These are phyloP conservation scores for Ceratobasidium sp. DNA, from an alignment of 1,284 basidiomycete genomes.

Conservation along the genomic window DNA sequence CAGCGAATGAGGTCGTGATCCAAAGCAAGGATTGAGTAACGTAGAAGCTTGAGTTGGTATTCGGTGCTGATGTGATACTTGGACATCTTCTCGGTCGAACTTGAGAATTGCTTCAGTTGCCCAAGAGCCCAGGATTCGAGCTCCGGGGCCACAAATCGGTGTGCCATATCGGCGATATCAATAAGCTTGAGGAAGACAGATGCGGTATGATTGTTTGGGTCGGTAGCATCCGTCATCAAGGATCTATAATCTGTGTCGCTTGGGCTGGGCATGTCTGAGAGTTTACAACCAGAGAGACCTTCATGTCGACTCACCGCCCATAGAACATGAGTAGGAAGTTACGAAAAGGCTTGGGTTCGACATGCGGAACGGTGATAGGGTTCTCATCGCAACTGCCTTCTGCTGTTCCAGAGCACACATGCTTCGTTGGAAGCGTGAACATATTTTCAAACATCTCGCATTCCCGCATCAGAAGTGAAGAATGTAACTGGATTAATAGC, in stretches of 20 bases:
- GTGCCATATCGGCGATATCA: conserved; percentile 32
- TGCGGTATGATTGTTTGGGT: background rate
- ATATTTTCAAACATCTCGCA: conserved; percentile 37
- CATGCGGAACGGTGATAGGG: conserved; percentile 33
- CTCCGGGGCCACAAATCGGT: conserved; percentile 31
- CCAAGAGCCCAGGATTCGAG: conserved; percentile 37
- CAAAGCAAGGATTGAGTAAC: conserved; percentile 4
- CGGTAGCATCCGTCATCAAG: conserved; percentile 11
- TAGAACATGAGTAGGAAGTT: conserved; percentile 33
- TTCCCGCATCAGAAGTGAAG: conserved; percentile 31
- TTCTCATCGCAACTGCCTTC: conserved; percentile 37
- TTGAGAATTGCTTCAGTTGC: conserved; percentile 14
- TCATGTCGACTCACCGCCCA: conserved; percentile 11
- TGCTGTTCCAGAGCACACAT: background rate
- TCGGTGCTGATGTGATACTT: conserved; percentile 24
- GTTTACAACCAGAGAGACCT: background rate
- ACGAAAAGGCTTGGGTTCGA: conserved; percentile 25
- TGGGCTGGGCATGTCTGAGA: conserved; percentile 8
- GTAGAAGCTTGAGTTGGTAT: conserved; percentile 24
- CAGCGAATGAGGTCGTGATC: conserved; percentile 11
- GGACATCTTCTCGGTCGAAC: conserved; percentile 8
- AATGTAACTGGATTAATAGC: conserved; percentile 9
- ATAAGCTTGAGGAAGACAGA: conserved; percentile 15
- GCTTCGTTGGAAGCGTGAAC: conserved; percentile 26
- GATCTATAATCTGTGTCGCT: conserved; percentile 21